Percentiles rank a stretch among this genome's conserved stretches.
Evolutionary conservation across 495 filamentous ascomycete genomes (phyloP).

Genomic region (Daldinia childiae): DNA sequence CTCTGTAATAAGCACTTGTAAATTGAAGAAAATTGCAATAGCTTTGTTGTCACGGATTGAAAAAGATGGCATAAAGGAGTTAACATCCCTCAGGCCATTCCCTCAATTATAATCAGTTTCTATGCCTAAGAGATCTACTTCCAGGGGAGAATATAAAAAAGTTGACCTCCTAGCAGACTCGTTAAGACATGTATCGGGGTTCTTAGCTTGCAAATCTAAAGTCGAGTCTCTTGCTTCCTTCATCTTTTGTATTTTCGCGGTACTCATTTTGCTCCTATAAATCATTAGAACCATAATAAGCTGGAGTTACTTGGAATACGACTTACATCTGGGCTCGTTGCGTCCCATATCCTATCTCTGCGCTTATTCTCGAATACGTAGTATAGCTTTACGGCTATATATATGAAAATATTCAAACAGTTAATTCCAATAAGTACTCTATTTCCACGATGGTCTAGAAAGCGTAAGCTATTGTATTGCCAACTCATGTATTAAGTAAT

Average conservation of each 20-base stretch:
- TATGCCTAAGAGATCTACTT: neutral
- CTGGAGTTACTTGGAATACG: neutral
- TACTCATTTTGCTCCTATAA: conserved; percentile 12
- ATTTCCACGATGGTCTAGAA: neutral
- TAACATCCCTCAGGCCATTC: neutral
- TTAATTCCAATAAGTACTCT: conserved; percentile 7
- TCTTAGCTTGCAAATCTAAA: conserved; percentile 40
- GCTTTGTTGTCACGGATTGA: too few relatives aligned
- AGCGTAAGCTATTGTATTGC: too few relatives aligned
- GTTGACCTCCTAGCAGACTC: too few relatives aligned
- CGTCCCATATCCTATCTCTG: neutral
- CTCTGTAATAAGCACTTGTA: too few relatives aligned
- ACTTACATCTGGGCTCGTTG: conserved; percentile 6
- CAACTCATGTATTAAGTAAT: neutral
- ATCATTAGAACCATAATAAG: neutral
- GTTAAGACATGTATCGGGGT: neutral
- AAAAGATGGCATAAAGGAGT: too few relatives aligned
- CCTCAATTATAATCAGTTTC: neutral
- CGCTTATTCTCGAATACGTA: neutral
- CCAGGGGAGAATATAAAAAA: neutral
- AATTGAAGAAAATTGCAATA: too few relatives aligned
- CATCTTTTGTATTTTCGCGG: conserved; percentile 40
- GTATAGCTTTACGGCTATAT: neutral
- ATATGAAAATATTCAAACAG: neutral
- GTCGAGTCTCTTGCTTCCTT: conserved; percentile 46